Evolutionary conservation across 148 eudicot genomes (phyloP).

Genomic region (Vaccinium darrowii): DNA sequence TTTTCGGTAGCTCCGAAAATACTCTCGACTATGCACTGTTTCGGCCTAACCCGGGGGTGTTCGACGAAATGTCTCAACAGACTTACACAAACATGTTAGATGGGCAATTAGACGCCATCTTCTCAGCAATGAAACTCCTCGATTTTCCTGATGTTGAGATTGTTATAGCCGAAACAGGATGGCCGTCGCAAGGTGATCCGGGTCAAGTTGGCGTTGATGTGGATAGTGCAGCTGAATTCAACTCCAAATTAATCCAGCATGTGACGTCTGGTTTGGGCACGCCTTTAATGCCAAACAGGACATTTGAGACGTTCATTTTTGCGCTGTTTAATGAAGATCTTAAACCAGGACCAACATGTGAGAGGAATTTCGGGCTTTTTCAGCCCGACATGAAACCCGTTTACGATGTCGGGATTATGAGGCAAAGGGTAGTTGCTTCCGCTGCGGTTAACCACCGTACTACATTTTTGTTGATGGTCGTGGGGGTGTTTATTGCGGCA

Average conservation of each 20-base stretch:
- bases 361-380: slow-evolving; percentile 66
- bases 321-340: slow-evolving; percentile 61
- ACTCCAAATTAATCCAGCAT: slow-evolving; percentile 38
- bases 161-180: slow-evolving; percentile 71
- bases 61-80: slow-evolving; percentile 40
- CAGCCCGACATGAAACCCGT: slow-evolving; percentile 45
- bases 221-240: slow-evolving; percentile 57
- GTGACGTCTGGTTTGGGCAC: slow-evolving; percentile 61
- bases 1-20: slow-evolving; percentile 42
- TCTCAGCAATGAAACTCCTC: slow-evolving; percentile 44
- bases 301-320: slow-evolving; percentile 64
- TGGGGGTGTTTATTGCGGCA: not conserved
- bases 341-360: slow-evolving; percentile 56
- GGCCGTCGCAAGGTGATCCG: slow-evolving; percentile 63
- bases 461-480: slow-evolving; percentile 14
- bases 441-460: not conserved
- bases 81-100: slow-evolving; percentile 68
- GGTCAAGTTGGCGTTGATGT: slow-evolving; percentile 46
- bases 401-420: slow-evolving; percentile 49
- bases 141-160: slow-evolving; percentile 52
- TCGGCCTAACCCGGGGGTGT: slow-evolving; percentile 44
- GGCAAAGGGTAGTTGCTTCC: slow-evolving; percentile 26
- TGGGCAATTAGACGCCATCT: slow-evolving; percentile 61
- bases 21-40: slow-evolving; percentile 53
- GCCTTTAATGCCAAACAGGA: slow-evolving; percentile 70